Evolutionary conservation across 1,139 yeast genomes (phyloP).

Genomic region (Yamadazyma spencermartinsiae): DNA sequence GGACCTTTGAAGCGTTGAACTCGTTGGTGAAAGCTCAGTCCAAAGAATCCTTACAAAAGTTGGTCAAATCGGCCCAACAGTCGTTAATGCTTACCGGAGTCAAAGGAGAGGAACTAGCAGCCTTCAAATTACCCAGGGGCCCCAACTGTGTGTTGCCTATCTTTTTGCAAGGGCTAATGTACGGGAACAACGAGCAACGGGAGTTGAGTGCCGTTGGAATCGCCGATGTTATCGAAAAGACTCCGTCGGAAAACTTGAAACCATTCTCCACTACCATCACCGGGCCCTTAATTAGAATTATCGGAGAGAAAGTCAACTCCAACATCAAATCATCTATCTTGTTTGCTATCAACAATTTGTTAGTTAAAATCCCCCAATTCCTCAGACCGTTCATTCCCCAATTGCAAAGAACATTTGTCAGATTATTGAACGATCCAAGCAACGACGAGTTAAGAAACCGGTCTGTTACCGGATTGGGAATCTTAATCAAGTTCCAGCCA

Average conservation of each 20-base stretch:
- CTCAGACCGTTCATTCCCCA: conserved; percentile 96
- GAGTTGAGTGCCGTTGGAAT: conserved; percentile 87
- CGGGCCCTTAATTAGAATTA: conserved; percentile 97
- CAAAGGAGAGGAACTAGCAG: conserved; percentile 67
- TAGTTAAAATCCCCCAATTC: conserved; percentile 84
- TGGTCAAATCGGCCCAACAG: conserved; percentile 77
- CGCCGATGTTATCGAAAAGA: conserved; percentile 82
- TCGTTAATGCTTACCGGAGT: conserved; percentile 69
- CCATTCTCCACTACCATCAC: conserved; percentile 92
- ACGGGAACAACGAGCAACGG: conserved; percentile 82
- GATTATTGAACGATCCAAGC: conserved; percentile 76
- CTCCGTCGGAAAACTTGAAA: conserved; percentile 77
- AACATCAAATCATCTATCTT: conserved; percentile 92
- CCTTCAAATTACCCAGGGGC: conserved; percentile 79
- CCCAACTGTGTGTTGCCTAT: conserved; percentile 87
- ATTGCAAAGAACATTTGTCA: conserved; percentile 93
- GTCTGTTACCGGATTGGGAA: conserved; percentile 90
- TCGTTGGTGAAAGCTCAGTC: conserved; percentile 70
- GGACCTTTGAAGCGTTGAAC: conserved; percentile 67
- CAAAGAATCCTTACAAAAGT: conserved; percentile 71
- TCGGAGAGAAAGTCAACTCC: conserved; percentile 90
- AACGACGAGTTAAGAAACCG: conserved; percentile 74
- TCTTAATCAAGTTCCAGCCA: conserved; percentile 85
- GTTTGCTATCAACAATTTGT: conserved; percentile 74
- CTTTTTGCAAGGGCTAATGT: conserved; percentile 93